A percentile compares a stretch with the other conserved stretches of the same genome.
Conservation (phyloP, 441 rosid genomes). For the Pelargonium fulgidum region DNA sequence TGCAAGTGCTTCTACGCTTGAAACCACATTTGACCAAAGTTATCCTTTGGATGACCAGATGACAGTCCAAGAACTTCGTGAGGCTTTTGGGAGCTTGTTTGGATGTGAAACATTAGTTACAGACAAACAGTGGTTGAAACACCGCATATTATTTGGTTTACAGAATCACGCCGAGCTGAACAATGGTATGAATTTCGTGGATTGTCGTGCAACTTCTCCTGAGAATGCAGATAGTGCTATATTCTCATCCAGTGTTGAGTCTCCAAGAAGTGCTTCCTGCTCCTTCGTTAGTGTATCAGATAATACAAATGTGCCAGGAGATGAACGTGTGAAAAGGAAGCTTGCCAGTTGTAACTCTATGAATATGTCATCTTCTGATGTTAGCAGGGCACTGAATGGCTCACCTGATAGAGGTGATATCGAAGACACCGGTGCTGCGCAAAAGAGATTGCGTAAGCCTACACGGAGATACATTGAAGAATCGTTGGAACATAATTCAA, state of each 20-base stretch:
- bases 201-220: not conserved
- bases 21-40: not conserved
- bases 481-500: conserved; percentile 3
- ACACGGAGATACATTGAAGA: conserved; percentile 3
- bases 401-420: not conserved
- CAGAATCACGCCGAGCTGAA: not conserved
- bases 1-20: conserved; percentile 3
- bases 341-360: not conserved
- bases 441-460: conserved; percentile 5
- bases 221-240: not conserved
- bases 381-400: not conserved
- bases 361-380: not conserved
- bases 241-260: conserved; percentile 6
- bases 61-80: not conserved
- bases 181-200: not conserved
- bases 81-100: not conserved
- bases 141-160: conserved; percentile 1
- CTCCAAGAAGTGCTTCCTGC: conserved; percentile 5
- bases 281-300: conserved; percentile 1
- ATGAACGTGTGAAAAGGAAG: not conserved
- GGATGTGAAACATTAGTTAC: conserved; percentile 5
- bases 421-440: not conserved
- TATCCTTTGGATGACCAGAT: not conserved
- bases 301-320: not conserved
- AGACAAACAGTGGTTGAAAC: conserved; percentile 9